Base-by-base conservation (phyloP, 306 rosid genomes). In the Boehmeria nivea region DNA sequence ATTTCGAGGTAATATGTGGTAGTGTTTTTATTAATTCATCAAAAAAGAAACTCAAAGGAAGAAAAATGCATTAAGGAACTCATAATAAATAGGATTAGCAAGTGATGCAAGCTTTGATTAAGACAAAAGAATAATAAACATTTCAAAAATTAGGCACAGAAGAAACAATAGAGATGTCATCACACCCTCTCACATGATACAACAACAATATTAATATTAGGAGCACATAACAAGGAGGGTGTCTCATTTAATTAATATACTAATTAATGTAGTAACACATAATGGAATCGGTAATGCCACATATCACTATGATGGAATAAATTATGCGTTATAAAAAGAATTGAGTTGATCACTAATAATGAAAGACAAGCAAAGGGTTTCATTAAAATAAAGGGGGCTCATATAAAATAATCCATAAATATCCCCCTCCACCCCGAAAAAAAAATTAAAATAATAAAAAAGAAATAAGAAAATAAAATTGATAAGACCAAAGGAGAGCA, bases 401-500 rank as follows among this genome's bases (percentile, higher is more conserved):
- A 10, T 31, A 31, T 31, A 31, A 31, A n/a, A 40, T 40, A 40
- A 40, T 40, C 45, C 19, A 43, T 24, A 51, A 51, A 25, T 51
- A 51, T 26, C 37, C 8, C 6, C n/a, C 36, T 20, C 17, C 20
- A 26, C 23, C 24, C 3, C 2, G 7, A 8, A 12, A 46, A 16
- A 24, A 51, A 42, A 26, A 40, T 31, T 31, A 31, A 40, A 40
- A 3, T 40, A 40, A 40, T 17, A 40, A 45, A 16, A 16, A 47
- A 23, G 4, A 6, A 54, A 16, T 26, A 47, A 23, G 4, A 6
- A 54, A 52, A 43, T 68, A 73, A 48, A 58, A 62, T 57, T 74
- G 86, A 82, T 69, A 78, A 78, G 80, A 76, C 80, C 61, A 59
- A 75, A 65, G 78, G 20, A 52, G 59, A 61, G 48, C 49, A 68